phyloP scores from a whole-genome alignment of 345 rosid species.

The Citrus reticulata region DNA sequence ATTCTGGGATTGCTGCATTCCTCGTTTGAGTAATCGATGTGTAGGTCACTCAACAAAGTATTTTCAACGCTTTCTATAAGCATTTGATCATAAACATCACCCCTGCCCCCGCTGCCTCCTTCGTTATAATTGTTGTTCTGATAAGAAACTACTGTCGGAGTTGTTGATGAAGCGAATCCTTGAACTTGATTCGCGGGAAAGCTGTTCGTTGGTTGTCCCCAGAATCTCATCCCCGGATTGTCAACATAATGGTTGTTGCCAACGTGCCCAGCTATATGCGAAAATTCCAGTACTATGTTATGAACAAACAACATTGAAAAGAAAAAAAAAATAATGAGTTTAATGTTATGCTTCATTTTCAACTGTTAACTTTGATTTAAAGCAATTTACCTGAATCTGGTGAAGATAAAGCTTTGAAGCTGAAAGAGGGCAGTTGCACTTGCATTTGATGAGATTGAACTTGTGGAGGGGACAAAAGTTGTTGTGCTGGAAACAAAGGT shows the following conservation, averaged over 20 bases:
- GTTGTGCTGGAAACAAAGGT: neutral
- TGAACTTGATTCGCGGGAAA: neutral
- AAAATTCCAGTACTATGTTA: slow-evolving; percentile 26
- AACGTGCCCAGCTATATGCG: slow-evolving; percentile 8
- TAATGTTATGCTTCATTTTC: neutral
- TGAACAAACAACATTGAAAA: neutral
- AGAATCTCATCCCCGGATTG: neutral
- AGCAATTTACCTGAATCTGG: slow-evolving; percentile 24
- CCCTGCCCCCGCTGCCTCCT: neutral
- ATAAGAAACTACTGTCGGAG: neutral
- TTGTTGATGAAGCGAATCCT: neutral
- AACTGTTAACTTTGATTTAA: no score
- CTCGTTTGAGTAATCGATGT: neutral
- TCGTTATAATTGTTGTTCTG: neutral
- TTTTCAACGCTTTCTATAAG: neutral
- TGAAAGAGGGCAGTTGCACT: neutral
- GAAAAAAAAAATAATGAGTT: slow-evolving; percentile 1
- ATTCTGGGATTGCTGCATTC: neutral
- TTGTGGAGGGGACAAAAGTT: neutral
- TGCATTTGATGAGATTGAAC: neutral
- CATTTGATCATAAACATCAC: neutral
- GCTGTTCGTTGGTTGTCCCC: slow-evolving; percentile 9
- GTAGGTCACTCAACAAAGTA: neutral
- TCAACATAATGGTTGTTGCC: neutral
- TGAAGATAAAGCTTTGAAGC: slow-evolving; percentile 4